Conservation (phyloP, 2,329 filamentous ascomycete species). For the Ophidiomyces ophidiicola region DNA sequence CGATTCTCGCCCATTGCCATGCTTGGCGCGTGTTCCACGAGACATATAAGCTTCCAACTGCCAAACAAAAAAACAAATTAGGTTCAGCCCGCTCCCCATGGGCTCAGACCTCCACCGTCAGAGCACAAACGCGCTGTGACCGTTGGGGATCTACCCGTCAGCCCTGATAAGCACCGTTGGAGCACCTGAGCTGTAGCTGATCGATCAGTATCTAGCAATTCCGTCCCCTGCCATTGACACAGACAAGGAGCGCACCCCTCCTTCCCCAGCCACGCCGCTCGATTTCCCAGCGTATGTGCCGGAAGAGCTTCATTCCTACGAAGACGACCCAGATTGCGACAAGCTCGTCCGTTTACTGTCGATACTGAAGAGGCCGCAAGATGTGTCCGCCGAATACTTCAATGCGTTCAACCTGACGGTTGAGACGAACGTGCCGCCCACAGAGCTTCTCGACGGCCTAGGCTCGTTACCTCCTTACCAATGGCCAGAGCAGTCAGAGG, state of each 20-base stretch:
- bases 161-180: background rate
- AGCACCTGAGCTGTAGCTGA: slow-evolving; percentile 2
- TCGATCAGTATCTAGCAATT: slow-evolving; percentile 15
- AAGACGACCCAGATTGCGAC: slow-evolving; percentile 26
- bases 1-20: background rate
- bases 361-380: slow-evolving; percentile 29
- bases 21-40: background rate
- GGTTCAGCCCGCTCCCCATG: no score
- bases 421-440: slow-evolving; percentile 26
- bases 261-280: slow-evolving; percentile 38
- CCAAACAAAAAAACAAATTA: no score
- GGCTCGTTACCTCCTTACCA: slow-evolving; percentile 28
- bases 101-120: no score
- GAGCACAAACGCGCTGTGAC: no score
- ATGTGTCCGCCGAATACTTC: slow-evolving; percentile 31
- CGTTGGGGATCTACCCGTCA: no score
- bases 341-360: slow-evolving; percentile 36
- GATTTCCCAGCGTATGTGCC: slow-evolving; percentile 41
- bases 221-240: slow-evolving; percentile 25
- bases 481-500: slow-evolving; percentile 23
- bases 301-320: slow-evolving; percentile 25
- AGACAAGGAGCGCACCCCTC: slow-evolving; percentile 37
- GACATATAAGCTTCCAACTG: no score
- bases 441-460: slow-evolving; percentile 27
- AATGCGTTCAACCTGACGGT: slow-evolving; percentile 33